phyloP scores from a whole-genome alignment of 2,329 filamentous ascomycete species.

The Proliferodiscus dingleyae region DNA sequence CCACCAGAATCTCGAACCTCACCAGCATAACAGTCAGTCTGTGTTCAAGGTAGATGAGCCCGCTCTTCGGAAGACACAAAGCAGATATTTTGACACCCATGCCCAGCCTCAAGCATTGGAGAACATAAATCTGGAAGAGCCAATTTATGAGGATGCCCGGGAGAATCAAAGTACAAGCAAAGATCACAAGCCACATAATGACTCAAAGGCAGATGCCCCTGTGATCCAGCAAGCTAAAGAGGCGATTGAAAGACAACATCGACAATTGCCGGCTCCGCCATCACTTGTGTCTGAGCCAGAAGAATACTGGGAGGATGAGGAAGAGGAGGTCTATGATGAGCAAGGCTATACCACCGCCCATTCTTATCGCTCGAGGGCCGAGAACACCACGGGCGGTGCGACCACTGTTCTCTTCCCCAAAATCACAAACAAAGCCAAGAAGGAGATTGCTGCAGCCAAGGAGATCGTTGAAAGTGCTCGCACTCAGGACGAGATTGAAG shows the following conservation, averaged over 20 bases:
- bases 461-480: conserved; percentile 26
- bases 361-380: conserved; percentile 70
- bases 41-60: conserved; percentile 24
- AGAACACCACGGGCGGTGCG: conserved; percentile 63
- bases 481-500: conserved; percentile 72
- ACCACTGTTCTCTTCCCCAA: conserved; percentile 67
- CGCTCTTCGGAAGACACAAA: conserved; percentile 22
- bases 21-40: conserved; percentile 28
- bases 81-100: conserved; percentile 18
- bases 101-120: conserved; percentile 6
- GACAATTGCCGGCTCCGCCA: conserved; percentile 20
- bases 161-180: conserved; percentile 6
- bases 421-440: conserved; percentile 61
- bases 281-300: conserved; percentile 51
- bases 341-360: conserved; percentile 70
- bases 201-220: conserved; percentile 8
- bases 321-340: conserved; percentile 65
- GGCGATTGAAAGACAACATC: conserved; percentile 7
- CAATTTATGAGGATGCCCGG: conserved; percentile 17
- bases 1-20: conserved; percentile 27
- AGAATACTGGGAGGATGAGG: conserved; percentile 69
- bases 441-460: conserved; percentile 64
- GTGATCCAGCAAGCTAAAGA: neutral
- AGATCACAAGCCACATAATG: conserved; percentile 32
- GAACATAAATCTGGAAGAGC: conserved; percentile 11